Evolutionary conservation across 768 basidiomycete species (phyloP).

Genomic region (Podaxis sp.): DNA sequence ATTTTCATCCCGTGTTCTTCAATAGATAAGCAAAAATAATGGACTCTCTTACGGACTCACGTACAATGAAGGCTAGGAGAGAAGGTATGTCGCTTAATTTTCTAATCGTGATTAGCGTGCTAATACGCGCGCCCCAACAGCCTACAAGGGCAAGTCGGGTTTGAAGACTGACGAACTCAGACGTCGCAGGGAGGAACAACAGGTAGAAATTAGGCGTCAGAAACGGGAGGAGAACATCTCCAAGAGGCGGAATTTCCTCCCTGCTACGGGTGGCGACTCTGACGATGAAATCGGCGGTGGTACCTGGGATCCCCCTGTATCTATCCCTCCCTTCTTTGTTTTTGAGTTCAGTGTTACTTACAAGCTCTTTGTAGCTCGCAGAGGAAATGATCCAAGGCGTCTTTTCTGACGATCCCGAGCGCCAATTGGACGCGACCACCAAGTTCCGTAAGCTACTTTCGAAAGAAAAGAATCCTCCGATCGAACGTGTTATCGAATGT

Average conservation of each 20-base stretch:
- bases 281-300: conserved; percentile 82
- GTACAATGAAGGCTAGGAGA: conserved; percentile 73
- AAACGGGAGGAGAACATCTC: conserved; percentile 99
- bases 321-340: conserved; percentile 24
- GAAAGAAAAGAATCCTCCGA: conserved; percentile 99
- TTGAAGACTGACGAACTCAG: conserved; percentile 92
- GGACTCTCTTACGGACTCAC: conserved; percentile 51
- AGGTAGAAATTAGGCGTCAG: conserved; percentile 97
- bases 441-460: conserved; percentile 98
- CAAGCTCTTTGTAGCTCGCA: conserved; percentile 51
- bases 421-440: conserved; percentile 94
- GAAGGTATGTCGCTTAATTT: conserved; percentile 48
- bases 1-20: conserved; percentile 18
- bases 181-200: conserved; percentile 95
- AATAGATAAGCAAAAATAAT: conserved; percentile 22
- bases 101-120: conserved; percentile 27
- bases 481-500: conserved; percentile 97
- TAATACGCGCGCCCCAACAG: conserved; percentile 45
- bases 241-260: conserved; percentile 92
- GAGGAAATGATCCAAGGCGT: conserved; percentile 94
- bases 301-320: conserved; percentile 78
- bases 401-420: conserved; percentile 87
- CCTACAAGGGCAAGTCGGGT: conserved; percentile 89
- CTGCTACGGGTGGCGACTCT: conserved; percentile 72
- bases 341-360: conserved; percentile 15